Conservation (phyloP, 2,329 filamentous ascomycete species). For the Penicillium sp. region DNA sequence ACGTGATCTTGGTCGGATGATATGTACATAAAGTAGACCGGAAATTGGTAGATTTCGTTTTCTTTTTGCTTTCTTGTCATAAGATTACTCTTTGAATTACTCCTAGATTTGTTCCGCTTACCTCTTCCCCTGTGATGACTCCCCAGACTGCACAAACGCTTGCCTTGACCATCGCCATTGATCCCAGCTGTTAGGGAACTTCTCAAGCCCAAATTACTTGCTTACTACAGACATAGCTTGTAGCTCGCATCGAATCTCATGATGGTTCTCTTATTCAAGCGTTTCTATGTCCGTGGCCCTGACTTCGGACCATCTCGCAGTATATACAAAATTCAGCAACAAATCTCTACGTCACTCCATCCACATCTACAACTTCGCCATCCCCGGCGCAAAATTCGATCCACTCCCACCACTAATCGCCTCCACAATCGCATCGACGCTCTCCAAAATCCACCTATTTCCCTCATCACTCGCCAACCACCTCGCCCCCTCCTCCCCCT, state of each 20-base stretch:
- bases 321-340: background rate
- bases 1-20: background rate
- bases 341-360: too few relatives aligned
- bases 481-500: conserved; percentile 56
- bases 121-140: too few relatives aligned
- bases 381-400: conserved; percentile 59
- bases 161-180: background rate
- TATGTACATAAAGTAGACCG: background rate
- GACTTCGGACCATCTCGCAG: background rate
- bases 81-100: too few relatives aligned
- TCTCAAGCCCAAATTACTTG: too few relatives aligned
- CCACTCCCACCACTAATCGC: conserved; percentile 51
- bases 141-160: background rate
- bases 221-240: too few relatives aligned
- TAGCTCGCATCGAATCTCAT: too few relatives aligned
- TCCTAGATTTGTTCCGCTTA: too few relatives aligned
- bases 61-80: background rate
- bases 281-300: background rate
- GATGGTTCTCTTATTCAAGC: too few relatives aligned
- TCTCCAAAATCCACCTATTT: conserved; percentile 63
- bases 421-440: conserved; percentile 62
- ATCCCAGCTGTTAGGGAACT: background rate
- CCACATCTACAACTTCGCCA: conserved; percentile 31
- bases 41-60: background rate
- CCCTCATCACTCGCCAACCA: conserved; percentile 69